Conservation (phyloP, 176 grass and related monocot genomes). For the Lolium perenne region DNA sequence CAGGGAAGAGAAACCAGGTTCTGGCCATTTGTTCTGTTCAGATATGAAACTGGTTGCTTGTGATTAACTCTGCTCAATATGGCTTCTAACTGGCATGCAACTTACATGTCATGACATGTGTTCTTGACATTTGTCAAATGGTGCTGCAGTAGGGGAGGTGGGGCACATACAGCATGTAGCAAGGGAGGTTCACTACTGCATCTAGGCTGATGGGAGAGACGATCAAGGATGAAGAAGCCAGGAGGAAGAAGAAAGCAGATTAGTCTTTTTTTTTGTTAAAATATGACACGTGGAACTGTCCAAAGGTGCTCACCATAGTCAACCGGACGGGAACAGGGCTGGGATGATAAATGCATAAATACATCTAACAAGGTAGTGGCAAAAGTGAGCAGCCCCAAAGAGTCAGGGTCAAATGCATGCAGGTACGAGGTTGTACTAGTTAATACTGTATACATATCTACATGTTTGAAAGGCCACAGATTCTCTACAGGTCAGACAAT, state of each 20-base stretch:
- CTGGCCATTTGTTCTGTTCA: neutral
- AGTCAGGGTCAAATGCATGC: neutral
- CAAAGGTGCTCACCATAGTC: neutral
- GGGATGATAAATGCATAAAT: neutral
- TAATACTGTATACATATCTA: constrained; percentile 3
- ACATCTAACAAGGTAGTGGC: neutral
- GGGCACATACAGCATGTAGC: neutral
- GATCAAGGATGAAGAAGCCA: neutral
- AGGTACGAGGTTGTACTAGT: neutral
- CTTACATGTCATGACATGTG: neutral
- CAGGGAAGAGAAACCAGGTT: neutral
- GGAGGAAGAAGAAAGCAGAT: neutral
- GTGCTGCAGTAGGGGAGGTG: neutral
- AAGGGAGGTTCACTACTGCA: neutral
- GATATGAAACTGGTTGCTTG: neutral
- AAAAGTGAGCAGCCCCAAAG: neutral
- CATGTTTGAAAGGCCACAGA: constrained; percentile 24
- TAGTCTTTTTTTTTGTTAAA: neutral
- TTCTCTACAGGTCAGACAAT: constrained; percentile 15
- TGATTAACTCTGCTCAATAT: constrained; percentile 12
- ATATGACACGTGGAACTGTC: neutral
- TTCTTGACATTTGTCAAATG: neutral
- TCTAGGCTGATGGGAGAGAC: constrained; percentile 7
- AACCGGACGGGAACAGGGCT: neutral
- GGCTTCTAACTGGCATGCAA: constrained; percentile 21